Percentiles rank a stretch among this genome's conserved stretches.
These are phyloP conservation scores for Kuraishia capsulata DNA, from an alignment of 805 yeast species.

Conservation along the genomic window DNA sequence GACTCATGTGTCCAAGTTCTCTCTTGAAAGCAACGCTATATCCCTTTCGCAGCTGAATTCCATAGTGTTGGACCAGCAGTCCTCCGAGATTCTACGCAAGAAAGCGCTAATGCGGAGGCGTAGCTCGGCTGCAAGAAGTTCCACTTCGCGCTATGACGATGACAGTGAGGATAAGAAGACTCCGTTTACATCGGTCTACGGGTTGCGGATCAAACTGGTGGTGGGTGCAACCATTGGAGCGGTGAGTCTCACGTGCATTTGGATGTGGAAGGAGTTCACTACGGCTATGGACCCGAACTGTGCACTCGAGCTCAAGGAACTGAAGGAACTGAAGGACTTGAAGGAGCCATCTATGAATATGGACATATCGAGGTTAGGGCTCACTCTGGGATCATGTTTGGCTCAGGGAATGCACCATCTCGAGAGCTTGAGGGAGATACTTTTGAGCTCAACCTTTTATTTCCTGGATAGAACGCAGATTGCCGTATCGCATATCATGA, in stretches of 20 bases:
- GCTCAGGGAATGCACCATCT: too few relatives aligned
- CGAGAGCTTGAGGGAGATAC: neutral
- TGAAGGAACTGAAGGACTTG: neutral
- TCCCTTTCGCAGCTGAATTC: neutral
- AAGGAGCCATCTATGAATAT: neutral
- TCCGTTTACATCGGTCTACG: slow-evolving; percentile 4
- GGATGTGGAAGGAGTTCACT: slow-evolving; percentile 15
- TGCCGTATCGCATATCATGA: neutral
- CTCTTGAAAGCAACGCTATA: neutral
- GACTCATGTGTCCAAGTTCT: neutral
- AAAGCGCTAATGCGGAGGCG: neutral
- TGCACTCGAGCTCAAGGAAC: too few relatives aligned
- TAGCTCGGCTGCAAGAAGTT: neutral
- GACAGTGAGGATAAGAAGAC: slow-evolving; percentile 2
- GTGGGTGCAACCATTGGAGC: slow-evolving; percentile 20
- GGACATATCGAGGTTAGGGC: neutral
- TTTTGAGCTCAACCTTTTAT: neutral
- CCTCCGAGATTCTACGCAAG: neutral
- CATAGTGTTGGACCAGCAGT: neutral
- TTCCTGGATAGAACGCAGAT: neutral
- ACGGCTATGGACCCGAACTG: too few relatives aligned
- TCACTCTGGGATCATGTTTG: too few relatives aligned
- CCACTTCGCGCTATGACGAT: neutral
- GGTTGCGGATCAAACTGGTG: slow-evolving; percentile 11
- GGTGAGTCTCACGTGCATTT: slow-evolving; percentile 17